A percentile compares a stretch with the other conserved stretches of the same genome.
Conservation (phyloP, 1,284 basidiomycete genomes). For the Rhodotorula sp. region DNA sequence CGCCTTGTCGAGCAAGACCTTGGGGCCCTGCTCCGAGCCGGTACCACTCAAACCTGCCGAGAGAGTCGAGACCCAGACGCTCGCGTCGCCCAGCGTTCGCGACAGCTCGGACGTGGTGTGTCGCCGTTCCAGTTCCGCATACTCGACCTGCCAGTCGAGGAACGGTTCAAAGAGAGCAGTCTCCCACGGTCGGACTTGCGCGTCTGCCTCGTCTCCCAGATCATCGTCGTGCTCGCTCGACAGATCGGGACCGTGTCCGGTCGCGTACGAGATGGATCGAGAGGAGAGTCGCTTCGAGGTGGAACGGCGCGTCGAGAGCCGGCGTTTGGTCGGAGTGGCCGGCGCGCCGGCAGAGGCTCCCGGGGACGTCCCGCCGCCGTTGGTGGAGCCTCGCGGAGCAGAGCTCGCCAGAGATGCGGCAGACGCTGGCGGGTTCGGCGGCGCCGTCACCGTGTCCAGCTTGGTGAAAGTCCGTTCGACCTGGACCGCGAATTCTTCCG, state of each 20-base stretch:
- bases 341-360: constrained; percentile 9
- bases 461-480: constrained; percentile 64
- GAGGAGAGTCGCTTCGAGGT: constrained; percentile 56
- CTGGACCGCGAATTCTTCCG: constrained; percentile 72
- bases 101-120: constrained; percentile 62
- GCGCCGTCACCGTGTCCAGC: constrained; percentile 3
- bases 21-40: constrained; percentile 8
- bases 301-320: constrained; percentile 68
- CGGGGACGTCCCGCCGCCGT: not conserved
- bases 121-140: constrained; percentile 69
- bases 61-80: constrained; percentile 51
- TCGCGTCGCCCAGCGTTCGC: constrained; percentile 44
- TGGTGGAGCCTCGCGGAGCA: not conserved
- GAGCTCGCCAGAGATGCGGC: constrained; percentile 39
- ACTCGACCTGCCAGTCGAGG: constrained; percentile 80
- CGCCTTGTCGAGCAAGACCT: constrained; percentile 19
- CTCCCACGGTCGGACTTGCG: constrained; percentile 63
- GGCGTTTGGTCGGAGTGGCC: constrained; percentile 49
- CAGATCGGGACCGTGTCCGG: constrained; percentile 11
- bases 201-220: not conserved
- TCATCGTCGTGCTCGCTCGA: constrained; percentile 12
- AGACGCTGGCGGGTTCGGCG: constrained; percentile 47
- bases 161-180: constrained; percentile 86
- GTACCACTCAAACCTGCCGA: not conserved
- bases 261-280: constrained; percentile 31